A percentile compares a stretch with the other conserved stretches of the same genome.
Evolutionary conservation across 495 filamentous ascomycete species (phyloP).

Genomic region (Aspergillus hancockii): DNA sequence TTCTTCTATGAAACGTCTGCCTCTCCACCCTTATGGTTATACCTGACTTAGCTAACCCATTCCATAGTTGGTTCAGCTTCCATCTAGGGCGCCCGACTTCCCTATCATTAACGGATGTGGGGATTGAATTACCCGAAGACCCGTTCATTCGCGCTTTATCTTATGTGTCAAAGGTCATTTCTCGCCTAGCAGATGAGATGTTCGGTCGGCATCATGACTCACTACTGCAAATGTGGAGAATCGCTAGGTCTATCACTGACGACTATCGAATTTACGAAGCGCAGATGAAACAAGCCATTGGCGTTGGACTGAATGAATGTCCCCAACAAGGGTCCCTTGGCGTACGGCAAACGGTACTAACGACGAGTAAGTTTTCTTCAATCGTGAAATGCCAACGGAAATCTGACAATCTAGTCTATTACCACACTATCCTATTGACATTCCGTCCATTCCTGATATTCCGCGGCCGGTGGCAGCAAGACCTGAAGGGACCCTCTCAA

Average conservation of each 20-base stretch:
- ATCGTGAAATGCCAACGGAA: background rate
- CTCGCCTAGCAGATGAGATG: constrained; percentile 38
- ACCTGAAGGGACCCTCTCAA: constrained; percentile 24
- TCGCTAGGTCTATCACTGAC: constrained; percentile 38
- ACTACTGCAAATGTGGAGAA: constrained; percentile 45
- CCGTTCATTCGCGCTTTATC: constrained; percentile 35
- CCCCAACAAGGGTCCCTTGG: constrained; percentile 36
- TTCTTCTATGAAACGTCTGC: constrained; percentile 45
- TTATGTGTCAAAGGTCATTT: constrained; percentile 35
- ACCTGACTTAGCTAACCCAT: constrained; percentile 7
- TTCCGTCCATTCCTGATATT: constrained; percentile 50
- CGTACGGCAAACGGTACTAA: constrained; percentile 38
- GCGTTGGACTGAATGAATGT: constrained; percentile 34
- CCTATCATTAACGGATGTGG: constrained; percentile 35
- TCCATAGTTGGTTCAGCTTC: constrained; percentile 44
- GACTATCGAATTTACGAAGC: constrained; percentile 36
- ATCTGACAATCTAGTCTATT: constrained; percentile 34
- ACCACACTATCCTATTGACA: constrained; percentile 42
- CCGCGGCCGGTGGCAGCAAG: constrained; percentile 40
- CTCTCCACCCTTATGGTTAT: background rate
- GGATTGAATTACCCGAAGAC: constrained; percentile 36
- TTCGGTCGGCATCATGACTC: constrained; percentile 45
- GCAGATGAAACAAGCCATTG: constrained; percentile 31
- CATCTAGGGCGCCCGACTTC: constrained; percentile 42
- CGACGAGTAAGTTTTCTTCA: constrained; percentile 30